Conservation (phyloP, 192 early-diverging fungal genomes). For the Obelidium mucronatum region DNA sequence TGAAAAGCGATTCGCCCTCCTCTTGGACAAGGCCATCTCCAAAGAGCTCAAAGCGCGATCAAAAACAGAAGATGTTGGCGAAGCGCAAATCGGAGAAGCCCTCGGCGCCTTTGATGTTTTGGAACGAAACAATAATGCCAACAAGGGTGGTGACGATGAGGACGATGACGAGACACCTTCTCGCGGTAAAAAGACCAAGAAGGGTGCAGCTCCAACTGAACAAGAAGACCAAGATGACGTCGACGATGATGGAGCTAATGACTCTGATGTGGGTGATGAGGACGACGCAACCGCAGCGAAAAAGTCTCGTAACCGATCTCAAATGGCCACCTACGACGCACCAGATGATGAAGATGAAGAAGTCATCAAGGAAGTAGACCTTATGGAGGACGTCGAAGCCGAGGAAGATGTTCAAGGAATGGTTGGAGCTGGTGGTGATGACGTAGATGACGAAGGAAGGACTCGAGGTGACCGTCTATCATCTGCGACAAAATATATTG, state of each 20-base stretch:
- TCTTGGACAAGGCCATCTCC: conserved; percentile 77
- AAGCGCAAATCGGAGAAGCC: conserved; percentile 45
- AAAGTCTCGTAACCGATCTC: conserved; percentile 62
- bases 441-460: conserved; percentile 38
- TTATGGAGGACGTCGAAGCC: conserved; percentile 36
- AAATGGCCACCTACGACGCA: conserved; percentile 80
- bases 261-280: conserved; percentile 69
- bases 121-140: conserved; percentile 16
- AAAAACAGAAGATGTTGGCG: conserved; percentile 44
- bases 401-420: conserved; percentile 58
- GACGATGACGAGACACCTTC: conserved; percentile 51
- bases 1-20: conserved; percentile 74
- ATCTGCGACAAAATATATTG: conserved; percentile 66
- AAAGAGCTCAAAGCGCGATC: conserved; percentile 74
- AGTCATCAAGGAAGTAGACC: conserved; percentile 32
- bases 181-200: conserved; percentile 18
- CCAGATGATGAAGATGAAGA: conserved; percentile 88
- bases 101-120: conserved; percentile 45
- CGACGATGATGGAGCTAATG: conserved; percentile 66
- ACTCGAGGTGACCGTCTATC: conserved; percentile 66
- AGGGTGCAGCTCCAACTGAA: conserved; percentile 28
- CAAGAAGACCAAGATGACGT: conserved; percentile 60
- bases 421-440: conserved; percentile 48
- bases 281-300: conserved; percentile 79
- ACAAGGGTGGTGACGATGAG: conserved; percentile 41